Evolutionary conservation across 345 rosid genomes (phyloP), one percentile per base, ranked within the genome.

Genomic region (Psidium guajava): DNA sequence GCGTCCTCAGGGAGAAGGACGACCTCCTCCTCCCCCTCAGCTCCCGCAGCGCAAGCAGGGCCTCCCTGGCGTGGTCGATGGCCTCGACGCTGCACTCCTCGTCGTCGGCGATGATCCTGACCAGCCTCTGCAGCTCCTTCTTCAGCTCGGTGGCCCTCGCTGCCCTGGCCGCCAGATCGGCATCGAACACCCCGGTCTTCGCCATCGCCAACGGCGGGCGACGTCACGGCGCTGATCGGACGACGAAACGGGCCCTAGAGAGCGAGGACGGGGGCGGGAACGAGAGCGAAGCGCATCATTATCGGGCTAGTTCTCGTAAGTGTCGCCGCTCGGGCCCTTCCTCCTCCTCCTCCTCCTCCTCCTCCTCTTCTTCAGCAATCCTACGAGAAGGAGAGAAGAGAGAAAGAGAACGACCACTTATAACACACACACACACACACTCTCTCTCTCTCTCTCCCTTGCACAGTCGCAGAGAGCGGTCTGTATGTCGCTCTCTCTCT

Each of bases 31-130:
- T 90, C 84, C 84, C 82, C 92, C 88, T 96, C 69, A 92, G 87
- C 25, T 92, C 92, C 85, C 86, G 91, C 69, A 96, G 87, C 7
- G 93, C 92, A 53, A 83, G 91, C 11, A 97, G 91, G 24, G 91
- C 87, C 14, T 92, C 95, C n/a, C 82, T 93, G 28, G 98, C 96
- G 50, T 88, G 95, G 91, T 97, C 97, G 82, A 97, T 83, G 47
- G 86, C 88, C 59, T 92, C 96, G 40, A 87, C 51, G 44, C 88
- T 80, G 64, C 75, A 92, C 87, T 95, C 98, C 11, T 93, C 99
- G 14, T 91, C 94, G 49, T 92, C 98, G 49, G 90, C 91, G 59
- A 97, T 95, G 56, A 84, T 86, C 90, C 83, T 92, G 44, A 96
- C 93, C 3, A 97, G 88, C 86, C 88, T 95, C 88, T 91, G 92